Evolutionary conservation across 768 basidiomycete genomes (phyloP).

Genomic region (Suillus subluteus): DNA sequence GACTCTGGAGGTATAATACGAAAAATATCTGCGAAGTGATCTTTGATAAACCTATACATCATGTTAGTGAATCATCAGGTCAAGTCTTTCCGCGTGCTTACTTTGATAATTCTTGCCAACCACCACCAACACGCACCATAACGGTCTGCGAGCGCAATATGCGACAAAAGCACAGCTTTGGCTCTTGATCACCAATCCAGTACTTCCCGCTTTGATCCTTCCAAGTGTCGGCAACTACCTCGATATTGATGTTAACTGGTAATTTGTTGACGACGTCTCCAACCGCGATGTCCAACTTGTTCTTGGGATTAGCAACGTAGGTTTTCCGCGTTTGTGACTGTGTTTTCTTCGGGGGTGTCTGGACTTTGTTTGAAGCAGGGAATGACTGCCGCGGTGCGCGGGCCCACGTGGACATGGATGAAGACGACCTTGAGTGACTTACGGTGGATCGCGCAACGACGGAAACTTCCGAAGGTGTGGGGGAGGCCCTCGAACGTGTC

Average conservation of each 20-base stretch:
- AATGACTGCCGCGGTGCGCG: slow-evolving; percentile 70
- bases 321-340: slow-evolving; percentile 53
- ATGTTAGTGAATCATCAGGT: slow-evolving; percentile 13
- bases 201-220: slow-evolving; percentile 93
- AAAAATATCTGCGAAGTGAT: slow-evolving; percentile 85
- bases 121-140: slow-evolving; percentile 96
- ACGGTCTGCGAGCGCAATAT: slow-evolving; percentile 91
- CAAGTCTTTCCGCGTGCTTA: slow-evolving; percentile 40
- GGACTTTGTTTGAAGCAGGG: slow-evolving; percentile 43
- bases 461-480: slow-evolving; percentile 64
- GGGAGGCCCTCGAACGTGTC: slow-evolving; percentile 55
- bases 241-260: slow-evolving; percentile 80
- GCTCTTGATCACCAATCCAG: slow-evolving; percentile 93
- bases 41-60: slow-evolving; percentile 73
- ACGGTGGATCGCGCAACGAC: slow-evolving; percentile 48
- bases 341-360: slow-evolving; percentile 51
- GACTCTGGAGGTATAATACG: slow-evolving; percentile 68
- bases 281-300: slow-evolving; percentile 89
- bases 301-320: slow-evolving; percentile 89
- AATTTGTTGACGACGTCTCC: slow-evolving; percentile 91
- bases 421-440: slow-evolving; percentile 42
- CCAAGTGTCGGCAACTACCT: slow-evolving; percentile 84
- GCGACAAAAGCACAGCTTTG: slow-evolving; percentile 89
- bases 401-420: slow-evolving; percentile 65
- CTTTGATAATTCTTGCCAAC: slow-evolving; percentile 93